A percentile compares a stretch with the other conserved stretches of the same genome.
Evolutionary conservation across 192 early-diverging fungal genomes (phyloP).

Genomic region (Coemansia sp.): DNA sequence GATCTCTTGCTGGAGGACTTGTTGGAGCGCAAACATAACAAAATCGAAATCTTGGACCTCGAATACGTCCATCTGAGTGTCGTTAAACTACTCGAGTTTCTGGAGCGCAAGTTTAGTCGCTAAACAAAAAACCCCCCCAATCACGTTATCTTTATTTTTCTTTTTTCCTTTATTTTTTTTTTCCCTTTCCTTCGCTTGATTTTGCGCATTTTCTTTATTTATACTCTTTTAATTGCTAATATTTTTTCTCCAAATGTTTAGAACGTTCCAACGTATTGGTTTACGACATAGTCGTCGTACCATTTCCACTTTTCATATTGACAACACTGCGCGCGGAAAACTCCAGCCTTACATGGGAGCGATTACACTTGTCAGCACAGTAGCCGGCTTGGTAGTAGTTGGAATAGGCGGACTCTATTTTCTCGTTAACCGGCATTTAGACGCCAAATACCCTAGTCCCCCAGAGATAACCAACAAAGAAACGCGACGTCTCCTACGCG

Average conservation of each 20-base stretch:
- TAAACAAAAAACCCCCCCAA: slow-evolving; percentile 1
- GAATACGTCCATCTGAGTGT: slow-evolving; percentile 94
- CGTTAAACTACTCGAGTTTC: slow-evolving; percentile 71
- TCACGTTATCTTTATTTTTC: slow-evolving; percentile 15
- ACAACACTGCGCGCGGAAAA: slow-evolving; percentile 28
- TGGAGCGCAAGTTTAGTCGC: slow-evolving; percentile 79
- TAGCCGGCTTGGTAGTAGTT: slow-evolving; percentile 16
- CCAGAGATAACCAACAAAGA: slow-evolving; percentile 11
- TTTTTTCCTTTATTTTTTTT: slow-evolving; percentile 9
- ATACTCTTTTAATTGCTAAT: not conserved
- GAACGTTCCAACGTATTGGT: not conserved
- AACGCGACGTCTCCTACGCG: slow-evolving; percentile 38
- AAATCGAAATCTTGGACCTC: slow-evolving; percentile 82
- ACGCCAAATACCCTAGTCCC: slow-evolving; percentile 22
- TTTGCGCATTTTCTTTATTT: not conserved
- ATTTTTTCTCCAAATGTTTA: not conserved
- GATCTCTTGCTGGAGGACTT: slow-evolving; percentile 85
- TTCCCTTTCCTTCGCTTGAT: slow-evolving; percentile 2
- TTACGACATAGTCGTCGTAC: not conserved
- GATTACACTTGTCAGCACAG: slow-evolving; percentile 28
- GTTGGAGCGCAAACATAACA: slow-evolving; percentile 88
- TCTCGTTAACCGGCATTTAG: slow-evolving; percentile 24
- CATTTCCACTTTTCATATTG: slow-evolving; percentile 50
- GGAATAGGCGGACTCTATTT: slow-evolving; percentile 30
- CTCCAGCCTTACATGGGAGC: slow-evolving; percentile 37